Percentiles rank a stretch among this genome's conserved stretches.
phyloP scores from a whole-genome alignment of 2,329 filamentous ascomycete genomes.

The Stemphylium vesicarium region DNA sequence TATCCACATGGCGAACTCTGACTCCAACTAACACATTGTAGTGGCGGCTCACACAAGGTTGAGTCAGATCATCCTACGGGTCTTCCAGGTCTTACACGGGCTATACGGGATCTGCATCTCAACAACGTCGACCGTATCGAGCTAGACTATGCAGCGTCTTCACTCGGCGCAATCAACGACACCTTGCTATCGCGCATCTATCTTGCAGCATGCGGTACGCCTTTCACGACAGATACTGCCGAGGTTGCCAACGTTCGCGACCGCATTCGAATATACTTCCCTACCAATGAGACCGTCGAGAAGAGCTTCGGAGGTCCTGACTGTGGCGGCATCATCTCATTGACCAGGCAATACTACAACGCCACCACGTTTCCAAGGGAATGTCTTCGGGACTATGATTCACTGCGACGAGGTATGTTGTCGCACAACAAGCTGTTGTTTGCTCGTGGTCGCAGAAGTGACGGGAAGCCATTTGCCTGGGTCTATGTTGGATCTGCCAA shows the following conservation, averaged over 20 bases:
- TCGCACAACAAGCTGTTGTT: conserved; percentile 81
- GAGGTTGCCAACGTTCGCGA: conserved; percentile 17
- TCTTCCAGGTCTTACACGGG: conserved; percentile 73
- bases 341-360: conserved; percentile 76
- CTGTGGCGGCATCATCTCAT: conserved; percentile 80
- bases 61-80: conserved; percentile 63
- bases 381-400: conserved; percentile 77
- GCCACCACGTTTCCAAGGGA: conserved; percentile 71
- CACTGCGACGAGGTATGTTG: conserved; percentile 71
- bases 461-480: conserved; percentile 64
- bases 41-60: conserved; percentile 43
- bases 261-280: conserved; percentile 42
- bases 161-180: conserved; percentile 76
- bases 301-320: conserved; percentile 67
- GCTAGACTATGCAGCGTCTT: conserved; percentile 80
- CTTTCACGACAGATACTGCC: conserved; percentile 3
- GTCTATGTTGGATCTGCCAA: conserved; percentile 91
- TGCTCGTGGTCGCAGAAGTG: conserved; percentile 39
- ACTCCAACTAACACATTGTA: conserved; percentile 16
- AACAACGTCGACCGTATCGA: conserved; percentile 58
- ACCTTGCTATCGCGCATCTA: conserved; percentile 69
- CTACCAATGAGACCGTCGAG: conserved; percentile 54
- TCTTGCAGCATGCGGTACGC: conserved; percentile 59
- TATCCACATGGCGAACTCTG: neutral
- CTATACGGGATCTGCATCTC: conserved; percentile 56